Evolutionary conservation across 2,329 filamentous ascomycete species (phyloP), one percentile per base, ranked within the genome.

Genomic region (Trichoderma koningii): DNA sequence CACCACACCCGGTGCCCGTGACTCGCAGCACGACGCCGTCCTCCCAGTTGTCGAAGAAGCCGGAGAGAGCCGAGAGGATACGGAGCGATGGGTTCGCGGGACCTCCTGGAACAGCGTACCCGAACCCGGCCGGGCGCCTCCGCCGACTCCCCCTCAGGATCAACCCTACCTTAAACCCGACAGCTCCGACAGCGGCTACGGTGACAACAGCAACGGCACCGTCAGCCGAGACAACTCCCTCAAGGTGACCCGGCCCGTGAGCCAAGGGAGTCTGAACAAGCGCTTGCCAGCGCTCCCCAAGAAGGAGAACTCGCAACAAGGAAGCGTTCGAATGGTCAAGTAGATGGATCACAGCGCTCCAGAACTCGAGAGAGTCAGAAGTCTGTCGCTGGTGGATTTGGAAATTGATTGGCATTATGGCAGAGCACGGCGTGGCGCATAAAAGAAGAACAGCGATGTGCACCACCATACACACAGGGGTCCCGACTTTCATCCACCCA

Each of bases 11-110:
- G 74, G 86, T 79, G 65, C 82, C 81, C 69, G 83, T 79, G 73
- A 90, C 81, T 77, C 84, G 79, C 72, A 82, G 81, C 89, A 71
- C 74, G 87, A 75, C 72, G 74, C 74, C 73, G 83, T 78, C 1
- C 79, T 98, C 2, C 94, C 94, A 0, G 89, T 97, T 10, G 93
- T 98, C 7, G 91, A 97, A 70, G 94, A 98, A 77, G 89, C 87
- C n/a, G 90, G 87, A 5, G 94, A 97, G 76, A 88, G 85, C 71
- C 82, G 81, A 23, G 78, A 79, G 65, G 85, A 83, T 53, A 74
- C 70, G 52, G 70, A 70, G 67, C 73, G 52, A 12, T 77, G 79
- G 28, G 80, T 80, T 1, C 66, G 74, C 38, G 81, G 81, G 3
- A 80, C 82, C 19, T 50, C 66, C n/a, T 66, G 55, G 38, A 63